Evolutionary conservation across 305 asterid genomes (phyloP).

Genomic region (Monarda citriodora): DNA sequence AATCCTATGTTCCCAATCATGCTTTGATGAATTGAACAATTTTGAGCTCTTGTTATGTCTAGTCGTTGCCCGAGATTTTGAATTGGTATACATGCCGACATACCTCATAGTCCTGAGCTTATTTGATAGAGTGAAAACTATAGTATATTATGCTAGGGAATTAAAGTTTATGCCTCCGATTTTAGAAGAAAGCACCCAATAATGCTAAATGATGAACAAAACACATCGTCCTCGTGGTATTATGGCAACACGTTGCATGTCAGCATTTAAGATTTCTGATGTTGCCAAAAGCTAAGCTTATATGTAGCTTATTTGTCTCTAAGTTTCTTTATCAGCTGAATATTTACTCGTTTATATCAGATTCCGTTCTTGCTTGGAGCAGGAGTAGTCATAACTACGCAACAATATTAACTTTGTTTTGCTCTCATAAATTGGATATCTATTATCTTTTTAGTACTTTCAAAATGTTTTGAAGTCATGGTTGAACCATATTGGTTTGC

Average conservation of each 20-base stretch:
- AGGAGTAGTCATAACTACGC: not conserved
- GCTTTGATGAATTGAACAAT: not conserved
- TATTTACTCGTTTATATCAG: not conserved
- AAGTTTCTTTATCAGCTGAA: not conserved
- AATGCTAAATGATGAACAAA: not conserved
- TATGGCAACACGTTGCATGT: not conserved
- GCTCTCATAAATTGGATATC: not conserved
- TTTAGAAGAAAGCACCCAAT: not conserved
- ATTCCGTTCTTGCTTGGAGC: not conserved
- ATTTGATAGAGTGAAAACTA: not conserved
- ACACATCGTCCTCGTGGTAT: no score
- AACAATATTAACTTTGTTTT: not conserved
- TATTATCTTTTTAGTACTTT: not conserved
- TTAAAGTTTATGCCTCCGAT: conserved; percentile 1
- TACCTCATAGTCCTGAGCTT: not conserved
- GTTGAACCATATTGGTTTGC: not conserved
- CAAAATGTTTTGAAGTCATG: not conserved
- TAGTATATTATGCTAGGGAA: not conserved
- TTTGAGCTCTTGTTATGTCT: not conserved
- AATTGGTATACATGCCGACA: not conserved
- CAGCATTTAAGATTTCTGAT: conserved; percentile 1
- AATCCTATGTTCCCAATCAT: not conserved
- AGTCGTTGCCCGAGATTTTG: not conserved
- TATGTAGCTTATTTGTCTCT: not conserved
- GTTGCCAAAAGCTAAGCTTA: not conserved